Conservation (phyloP, 768 basidiomycete genomes). For the Amanita pallidorosea region DNA sequence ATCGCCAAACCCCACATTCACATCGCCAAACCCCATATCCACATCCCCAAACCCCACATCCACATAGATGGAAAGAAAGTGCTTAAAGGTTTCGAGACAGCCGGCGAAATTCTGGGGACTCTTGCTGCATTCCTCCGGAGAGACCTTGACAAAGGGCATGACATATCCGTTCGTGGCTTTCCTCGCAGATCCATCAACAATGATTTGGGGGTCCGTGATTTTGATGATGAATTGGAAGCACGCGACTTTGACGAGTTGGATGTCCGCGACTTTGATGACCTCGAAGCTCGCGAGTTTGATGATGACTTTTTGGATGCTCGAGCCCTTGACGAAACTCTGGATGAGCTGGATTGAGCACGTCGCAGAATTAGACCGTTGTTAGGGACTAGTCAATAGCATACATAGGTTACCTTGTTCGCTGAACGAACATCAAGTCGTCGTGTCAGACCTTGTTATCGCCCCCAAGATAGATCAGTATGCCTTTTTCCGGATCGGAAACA, state of each 20-base stretch:
- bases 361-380: no score
- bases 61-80: no score
- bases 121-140: no score
- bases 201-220: neutral
- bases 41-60: no score
- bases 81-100: no score
- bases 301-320: neutral
- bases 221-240: neutral
- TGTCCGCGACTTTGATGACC: neutral
- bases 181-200: no score
- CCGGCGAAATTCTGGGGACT: no score
- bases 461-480: no score
- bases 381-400: neutral
- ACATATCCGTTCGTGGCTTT: neutral
- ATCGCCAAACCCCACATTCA: no score
- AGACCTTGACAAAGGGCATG: neutral
- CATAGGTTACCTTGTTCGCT: neutral
- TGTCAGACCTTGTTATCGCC: no score
- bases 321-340: neutral
- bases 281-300: neutral
- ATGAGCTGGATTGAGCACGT: neutral
- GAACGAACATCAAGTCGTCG: neutral
- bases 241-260: neutral
- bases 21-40: no score
- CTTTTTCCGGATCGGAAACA: no score